Base-by-base conservation (phyloP, 148 eudicot genomes). In the Rheum nobile region DNA sequence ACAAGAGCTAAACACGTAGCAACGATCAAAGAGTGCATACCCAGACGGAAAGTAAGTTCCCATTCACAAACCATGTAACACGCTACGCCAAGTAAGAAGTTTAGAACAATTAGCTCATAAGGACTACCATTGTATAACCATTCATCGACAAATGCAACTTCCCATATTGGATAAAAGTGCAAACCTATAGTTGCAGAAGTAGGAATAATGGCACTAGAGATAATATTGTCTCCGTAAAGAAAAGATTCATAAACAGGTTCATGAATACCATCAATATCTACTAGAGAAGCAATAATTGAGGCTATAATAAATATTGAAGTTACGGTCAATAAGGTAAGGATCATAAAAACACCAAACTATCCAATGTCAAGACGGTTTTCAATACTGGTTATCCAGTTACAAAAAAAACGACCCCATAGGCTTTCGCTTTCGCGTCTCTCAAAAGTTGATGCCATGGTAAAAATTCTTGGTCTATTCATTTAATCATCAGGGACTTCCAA, bases 111-210 rank as follows among this genome's bases (percentile, higher is more conserved):
- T 65, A 78, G 61, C 63, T 77, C 75, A 71, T 71, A 77, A 77
- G 79, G 75, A 77, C 79, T 38, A 42, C 79, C 70, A 28, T 54
- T 76, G 65, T 71, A 77, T 77, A 77, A 77, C 35, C 75, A 77
- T 71, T 52, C 75, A 71, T 77, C 75, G 6, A 37, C 39, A 77
- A 54, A 77, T 77, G 75, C 54, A 42, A 37, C 79, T 77, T 72
- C 75, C 61, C 75, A 72, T 72, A 72, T 71, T 71, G 67, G 31
- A 57, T 57, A n/a, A 13, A 57, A 57, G 67, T 57, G 31, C 67
- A 57, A 57, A 57, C 67, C 8, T 3, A 57, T 57, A 57, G 67
- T 4, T 16, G 31, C 24, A 57, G 67, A 57, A 57, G 67, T 57
- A 16, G 67, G 67, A 59, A 59, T 59, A 59, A 59, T 59, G 29